Base-by-base conservation (phyloP, 2,329 filamentous ascomycete species). In the Aspergillus sp. region DNA sequence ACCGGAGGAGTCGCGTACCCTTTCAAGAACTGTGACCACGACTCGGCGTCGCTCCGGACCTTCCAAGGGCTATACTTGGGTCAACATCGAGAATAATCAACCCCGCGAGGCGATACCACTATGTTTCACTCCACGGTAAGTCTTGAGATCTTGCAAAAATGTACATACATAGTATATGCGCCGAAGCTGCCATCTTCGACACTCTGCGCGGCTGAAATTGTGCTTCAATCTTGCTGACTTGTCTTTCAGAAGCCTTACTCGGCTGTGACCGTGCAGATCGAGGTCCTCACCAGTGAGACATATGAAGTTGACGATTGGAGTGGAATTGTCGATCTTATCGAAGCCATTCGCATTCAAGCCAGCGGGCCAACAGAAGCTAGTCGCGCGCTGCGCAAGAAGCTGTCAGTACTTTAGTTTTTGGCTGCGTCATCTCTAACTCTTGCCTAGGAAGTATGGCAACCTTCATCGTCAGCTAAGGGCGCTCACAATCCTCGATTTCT, bases 351-450 rank as follows among this genome's bases (percentile, higher is more conserved):
- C 67, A 87, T 99, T 62, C 95, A 99, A 78, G 84, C 86, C 28
- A 91, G 91, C 7, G 95, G 95, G 0, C 92, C 95, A 1, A 86
- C 87, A 13, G 95, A 99, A 81, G 93, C 93, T 62, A 92, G 94
- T 57, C 88, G 95, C 73, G 93, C 95, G 52, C 86, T 99, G 70
- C 88, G 95, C 63, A 99, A 99, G 86, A 98, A 98, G 82, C 87
- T 99, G 84, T 89, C 76, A 73, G 86, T 75, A 8, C 31, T 53
- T 9, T 28, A 23, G 2, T 30, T 19, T 50, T 46, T 34, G 8
- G 19, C 22, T 30, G 50, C 11, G 30, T 28, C 56, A 28, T 52
- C 30, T 57, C 62, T 68, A 54, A 69, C 54, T 25, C 56, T 28
- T 25, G 13, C 43, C 34, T 65, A 89, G 87, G 43, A 99, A 99